A percentile compares a stretch with the other conserved stretches of the same genome.
Conservation (phyloP, 78 protist species). For the Anaeramoeba flamelloides region DNA sequence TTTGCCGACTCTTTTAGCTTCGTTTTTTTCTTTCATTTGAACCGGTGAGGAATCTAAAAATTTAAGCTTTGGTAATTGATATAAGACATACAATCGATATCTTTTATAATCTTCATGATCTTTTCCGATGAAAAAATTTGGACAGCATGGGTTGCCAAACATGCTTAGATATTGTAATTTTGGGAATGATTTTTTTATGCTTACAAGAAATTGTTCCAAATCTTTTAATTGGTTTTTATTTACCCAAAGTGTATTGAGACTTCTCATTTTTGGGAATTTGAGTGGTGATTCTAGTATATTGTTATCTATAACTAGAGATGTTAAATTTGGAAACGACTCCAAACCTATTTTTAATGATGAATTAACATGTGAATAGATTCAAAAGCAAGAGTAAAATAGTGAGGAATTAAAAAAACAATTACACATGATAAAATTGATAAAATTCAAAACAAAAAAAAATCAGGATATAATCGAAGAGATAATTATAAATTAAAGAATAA, state of each 20-base stretch:
- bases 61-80: neutral
- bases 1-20: conserved; percentile 16
- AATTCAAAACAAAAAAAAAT: no score
- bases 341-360: no score
- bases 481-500: no score
- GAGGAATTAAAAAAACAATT: no score
- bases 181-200: conserved; percentile 9
- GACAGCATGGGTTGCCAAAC: conserved; percentile 29
- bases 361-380: no score
- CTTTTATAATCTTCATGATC: conserved; percentile 24
- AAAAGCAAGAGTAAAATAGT: no score
- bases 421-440: no score
- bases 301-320: neutral
- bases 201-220: neutral
- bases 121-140: conserved; percentile 8
- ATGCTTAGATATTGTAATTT: conserved; percentile 5
- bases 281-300: neutral
- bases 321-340: neutral
- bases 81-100: conserved; percentile 19
- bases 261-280: neutral
- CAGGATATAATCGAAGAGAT: no score
- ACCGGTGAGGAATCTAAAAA: conserved; percentile 22
- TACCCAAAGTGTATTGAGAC: neutral
- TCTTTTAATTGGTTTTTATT: neutral
- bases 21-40: neutral